Base-by-base conservation (phyloP, 495 filamentous ascomycete genomes). In the Neurospora tetrasperma region DNA sequence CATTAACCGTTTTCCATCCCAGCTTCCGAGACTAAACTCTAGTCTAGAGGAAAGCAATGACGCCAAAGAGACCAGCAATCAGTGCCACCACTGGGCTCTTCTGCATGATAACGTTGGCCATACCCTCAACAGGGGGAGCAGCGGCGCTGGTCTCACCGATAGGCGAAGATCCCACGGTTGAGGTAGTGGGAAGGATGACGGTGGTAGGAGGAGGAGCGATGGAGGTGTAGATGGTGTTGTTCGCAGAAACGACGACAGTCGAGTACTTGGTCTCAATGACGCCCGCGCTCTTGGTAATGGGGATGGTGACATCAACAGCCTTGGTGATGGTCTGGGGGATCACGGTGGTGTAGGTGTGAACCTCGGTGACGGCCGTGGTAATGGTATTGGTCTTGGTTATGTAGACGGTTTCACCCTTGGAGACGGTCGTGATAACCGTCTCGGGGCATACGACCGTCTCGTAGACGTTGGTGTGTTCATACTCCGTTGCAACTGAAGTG, bases 351-450 rank as follows among this genome's bases (percentile, higher is more conserved):
- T 79, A 62, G 40, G 82, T 82, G 73, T 79, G 78, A 44, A 79
- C 75, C 42, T 76, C 74, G 48, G 77, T 83, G 35, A 74, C 69
- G 73, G 76, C 76, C 20, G 73, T 71, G 31, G 84, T 85, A 73
- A 80, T 79, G 44, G 84, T 85, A 73, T 80, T 78, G n/a, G 84
- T 86, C 76, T 82, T 74, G 59, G 83, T 84, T 42, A 83, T 69
- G 46, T 81, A 79, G 70, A 83, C 72, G 38, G 83, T 86, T 42
- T 71, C 74, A 70, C 83, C 83, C 69, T 80, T 72, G 6, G 78
- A 76, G 69, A 86, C 79, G 38, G 84, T 86, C 14, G 83, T 82
- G 75, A 81, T 78, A 69, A 78, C 78, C 31, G 78, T 82, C 71
- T 81, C 84, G 11, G 83, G 83, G 79, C 81, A 83, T 11, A 81